Base-by-base conservation (phyloP, 306 rosid genomes). In the Inga oerstediana region DNA sequence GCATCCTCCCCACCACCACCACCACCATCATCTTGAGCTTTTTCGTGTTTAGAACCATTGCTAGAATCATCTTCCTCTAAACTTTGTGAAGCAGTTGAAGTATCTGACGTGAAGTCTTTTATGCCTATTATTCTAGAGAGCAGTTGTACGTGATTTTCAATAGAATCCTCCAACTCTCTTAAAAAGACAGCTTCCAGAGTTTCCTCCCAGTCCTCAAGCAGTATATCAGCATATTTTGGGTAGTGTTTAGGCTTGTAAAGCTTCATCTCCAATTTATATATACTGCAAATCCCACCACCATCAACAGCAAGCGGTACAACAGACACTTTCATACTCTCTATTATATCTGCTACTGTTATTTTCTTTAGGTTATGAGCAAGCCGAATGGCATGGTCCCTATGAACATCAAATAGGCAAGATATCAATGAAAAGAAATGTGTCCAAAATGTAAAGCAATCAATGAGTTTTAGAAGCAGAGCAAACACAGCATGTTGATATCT, bases 321-420 rank as follows among this genome's bases (percentile, higher is more conserved):
- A 77, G 91, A 89, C 45, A 89, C 93, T 83, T 90, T 81, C 91
- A 94, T 88, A 79, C 87, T 88, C 85, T 96, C 87, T 49, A 94
- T 87, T 76, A 92, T 81, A 87, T 91, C 98, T 70, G 99, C 99
- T 75, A 94, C 97, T 66, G 97, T 94, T 56, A 96, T 89, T 85
- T 87, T 94, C 91, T 91, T 96, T 82, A 94, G 80, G 78, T 90
- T 92, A 81, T 92, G 88, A 8, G 97, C 94, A 75, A 93, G 88
- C 41, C 79, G 48, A 68, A 85, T 82, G 32, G 97, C 97, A 80
- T 90, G 88, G 22, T 90, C 85, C 94, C 99, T 92, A 91, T 77
- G 84, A 35, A 85, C 52, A 78, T 79, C 74, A 87, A 81, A 71
- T 39, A 77, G 22, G 30, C 80, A 35, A 79, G 70, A 61, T 74